Base-by-base conservation (phyloP, 2,329 filamentous ascomycete genomes). In the Calonectria leucothoes region DNA sequence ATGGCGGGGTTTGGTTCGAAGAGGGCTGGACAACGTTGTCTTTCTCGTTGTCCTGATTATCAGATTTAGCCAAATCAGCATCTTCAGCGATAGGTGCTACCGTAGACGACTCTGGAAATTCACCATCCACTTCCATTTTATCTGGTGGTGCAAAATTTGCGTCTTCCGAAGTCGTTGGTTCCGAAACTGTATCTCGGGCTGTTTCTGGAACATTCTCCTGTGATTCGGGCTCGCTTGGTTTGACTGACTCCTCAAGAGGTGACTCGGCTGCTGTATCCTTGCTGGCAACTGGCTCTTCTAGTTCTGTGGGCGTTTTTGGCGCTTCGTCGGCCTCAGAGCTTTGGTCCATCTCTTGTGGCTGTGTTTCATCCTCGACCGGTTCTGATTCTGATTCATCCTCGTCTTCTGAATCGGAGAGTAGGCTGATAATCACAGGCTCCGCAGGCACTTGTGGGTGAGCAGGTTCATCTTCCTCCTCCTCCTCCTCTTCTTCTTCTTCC, bases 401-500 rank as follows among this genome's bases (percentile, higher is more conserved):
- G 66, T 86, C 85, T 57, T 88, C 87, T 2, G 85, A 87, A 70
- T 89, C 86, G 0, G 87, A 88, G 4, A 89, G 80, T 12, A 89
- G 77, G 67, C 84, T 85, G 71, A 89, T 89, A 23, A 89, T 83
- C 5, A 88, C 83, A 1, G 86, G 86, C 10, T 82, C 80, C 10
- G 79, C 80, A 1, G 82, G 72, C 12, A 73, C 73, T 45, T 55
- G 42, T 20, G 82, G 51, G 33, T 31, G 27, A 55, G 51, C 27
- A 33, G 20, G 77, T 10, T 82, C 75, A 11, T 79, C 78, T 15
- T 82, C 79, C 5, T 82, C 75, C 12, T 81, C 78, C 33, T 83
- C 78, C 6, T 75, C 76, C 6, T 81, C 79, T 14, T 80, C 78
- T 35, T 82, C 80, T 11, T 80, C 82, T 8, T 83, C 82, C 1